A percentile compares a stretch with the other conserved stretches of the same genome.
These are phyloP conservation scores for Perkinsus chesapeaki DNA, from an alignment of 169 alveolate species.

Conservation along the genomic window DNA sequence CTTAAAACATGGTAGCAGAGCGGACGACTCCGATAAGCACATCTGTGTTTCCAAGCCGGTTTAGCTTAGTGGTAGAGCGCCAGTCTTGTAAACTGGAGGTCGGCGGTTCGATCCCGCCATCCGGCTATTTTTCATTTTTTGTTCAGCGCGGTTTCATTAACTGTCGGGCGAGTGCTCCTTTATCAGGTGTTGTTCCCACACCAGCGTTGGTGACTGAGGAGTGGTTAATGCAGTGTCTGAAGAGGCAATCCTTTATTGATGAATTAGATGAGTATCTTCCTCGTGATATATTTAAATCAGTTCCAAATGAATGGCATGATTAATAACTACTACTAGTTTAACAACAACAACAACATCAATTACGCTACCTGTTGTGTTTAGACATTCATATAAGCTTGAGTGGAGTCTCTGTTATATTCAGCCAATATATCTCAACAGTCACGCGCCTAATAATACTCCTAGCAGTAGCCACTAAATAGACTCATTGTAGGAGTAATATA, in stretches of 20 bases:
- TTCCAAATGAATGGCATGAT: not conserved
- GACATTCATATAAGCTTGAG: no score
- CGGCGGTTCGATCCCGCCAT: slow-evolving; percentile 5
- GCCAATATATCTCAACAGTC: no score
- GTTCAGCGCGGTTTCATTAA: not conserved
- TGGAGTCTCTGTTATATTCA: no score
- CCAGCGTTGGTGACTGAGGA: not conserved
- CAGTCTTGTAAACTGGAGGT: slow-evolving; percentile 1
- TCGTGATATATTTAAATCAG: not conserved
- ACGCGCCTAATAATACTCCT: no score
- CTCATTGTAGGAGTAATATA: no score
- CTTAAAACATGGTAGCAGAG: not conserved
- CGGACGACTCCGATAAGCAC: not conserved
- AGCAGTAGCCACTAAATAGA: no score
- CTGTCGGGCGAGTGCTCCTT: not conserved
- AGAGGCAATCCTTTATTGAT: not conserved
- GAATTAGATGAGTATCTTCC: not conserved
- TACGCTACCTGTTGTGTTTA: no score
- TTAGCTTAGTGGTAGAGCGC: slow-evolving; percentile 1
- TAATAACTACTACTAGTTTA: not conserved
- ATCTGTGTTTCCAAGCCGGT: not conserved
- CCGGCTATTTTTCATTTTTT: not conserved
- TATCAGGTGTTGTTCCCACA: not conserved
- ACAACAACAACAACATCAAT: not conserved
- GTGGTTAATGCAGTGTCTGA: not conserved